Base-by-base conservation (phyloP, 148 eudicot species). In the Rhododendron ovatum region DNA sequence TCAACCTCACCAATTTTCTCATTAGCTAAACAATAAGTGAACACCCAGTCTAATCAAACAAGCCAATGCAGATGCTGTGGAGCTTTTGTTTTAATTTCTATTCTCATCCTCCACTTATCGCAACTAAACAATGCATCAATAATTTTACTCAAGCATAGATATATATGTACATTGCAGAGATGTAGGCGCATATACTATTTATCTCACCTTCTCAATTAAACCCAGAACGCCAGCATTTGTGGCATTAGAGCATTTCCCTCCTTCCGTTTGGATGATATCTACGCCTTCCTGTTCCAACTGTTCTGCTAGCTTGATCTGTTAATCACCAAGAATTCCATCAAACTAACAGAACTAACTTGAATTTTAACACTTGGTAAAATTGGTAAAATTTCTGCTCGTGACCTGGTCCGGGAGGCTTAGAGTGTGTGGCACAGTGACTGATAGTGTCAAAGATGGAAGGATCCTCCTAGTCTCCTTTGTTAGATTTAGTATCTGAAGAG, bases 391-490 rank as follows among this genome's bases (percentile, higher is more conserved):
- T 20, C 35, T 15, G 14, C 26, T 71, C 9, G 17, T 4, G 74
- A 95, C 96, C 96, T 96, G 99, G 82, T 95, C 99, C 24, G 95
- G 98, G 39, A 96, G 98, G 93, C 95, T 92, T 71, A 96, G 88
- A 8, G 96, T 95, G 91, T 95, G 99, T 83, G 99, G 99, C 82
- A 96, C 96, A 65, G 99, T 96, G 55, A 96, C 98, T 63, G 99
- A 96, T 78, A 96, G 91, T n/a, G 92, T 76, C 50, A 95, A 87
- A 53, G 90, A 87, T 37, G 99, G 99, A 84, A 96, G 93, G 48
- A 93, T 84, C 87, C 91, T 91, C 86, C 80, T 92, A 2, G 99
- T 94, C 90, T 94, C 95, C 90, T 85, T 92, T 14, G 99, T 95
- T 59, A 96, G 84, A 86, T 89, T 86, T 53, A 96, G 77, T 74